phyloP scores from a whole-genome alignment of 2,329 filamentous ascomycete genomes.

The Mycosphaerella sp. region DNA sequence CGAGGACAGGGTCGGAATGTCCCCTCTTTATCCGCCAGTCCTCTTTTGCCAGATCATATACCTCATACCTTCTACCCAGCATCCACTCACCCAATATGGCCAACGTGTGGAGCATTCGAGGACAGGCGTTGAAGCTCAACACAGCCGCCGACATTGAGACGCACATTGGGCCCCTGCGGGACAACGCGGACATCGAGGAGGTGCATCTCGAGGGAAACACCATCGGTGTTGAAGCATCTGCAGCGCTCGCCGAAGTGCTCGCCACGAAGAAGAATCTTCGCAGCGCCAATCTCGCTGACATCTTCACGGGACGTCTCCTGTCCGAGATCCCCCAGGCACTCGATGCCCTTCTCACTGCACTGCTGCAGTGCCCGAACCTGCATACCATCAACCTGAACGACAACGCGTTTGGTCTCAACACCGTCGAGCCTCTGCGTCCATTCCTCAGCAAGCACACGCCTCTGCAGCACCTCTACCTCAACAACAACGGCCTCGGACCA shows the following conservation, averaged over 20 bases:
- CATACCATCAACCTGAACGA: conserved; percentile 94
- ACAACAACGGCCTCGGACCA: conserved; percentile 96
- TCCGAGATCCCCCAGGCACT: conserved; percentile 90
- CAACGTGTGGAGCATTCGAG: conserved; percentile 83
- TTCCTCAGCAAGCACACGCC: conserved; percentile 86
- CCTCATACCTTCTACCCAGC: background rate
- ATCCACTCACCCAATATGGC: conserved; percentile 39
- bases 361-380: conserved; percentile 78
- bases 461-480: conserved; percentile 88
- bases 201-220: conserved; percentile 87
- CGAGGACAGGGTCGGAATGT: too few species aligned
- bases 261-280: conserved; percentile 67
- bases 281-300: conserved; percentile 88
- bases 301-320: conserved; percentile 91
- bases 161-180: conserved; percentile 68
- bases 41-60: too few species aligned
- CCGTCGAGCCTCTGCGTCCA: conserved; percentile 81
- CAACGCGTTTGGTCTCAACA: conserved; percentile 96
- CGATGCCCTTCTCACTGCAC: conserved; percentile 73
- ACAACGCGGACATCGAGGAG: conserved; percentile 71
- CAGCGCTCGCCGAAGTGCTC: conserved; percentile 75
- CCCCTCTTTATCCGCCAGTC: too few species aligned
- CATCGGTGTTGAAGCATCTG: conserved; percentile 78
- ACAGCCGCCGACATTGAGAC: conserved; percentile 78
- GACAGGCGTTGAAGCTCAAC: conserved; percentile 87